A percentile compares a stretch with the other conserved stretches of the same genome.
These are phyloP conservation scores for Mallotus nudiflorus DNA, from an alignment of 345 rosid species.

Conservation along the genomic window DNA sequence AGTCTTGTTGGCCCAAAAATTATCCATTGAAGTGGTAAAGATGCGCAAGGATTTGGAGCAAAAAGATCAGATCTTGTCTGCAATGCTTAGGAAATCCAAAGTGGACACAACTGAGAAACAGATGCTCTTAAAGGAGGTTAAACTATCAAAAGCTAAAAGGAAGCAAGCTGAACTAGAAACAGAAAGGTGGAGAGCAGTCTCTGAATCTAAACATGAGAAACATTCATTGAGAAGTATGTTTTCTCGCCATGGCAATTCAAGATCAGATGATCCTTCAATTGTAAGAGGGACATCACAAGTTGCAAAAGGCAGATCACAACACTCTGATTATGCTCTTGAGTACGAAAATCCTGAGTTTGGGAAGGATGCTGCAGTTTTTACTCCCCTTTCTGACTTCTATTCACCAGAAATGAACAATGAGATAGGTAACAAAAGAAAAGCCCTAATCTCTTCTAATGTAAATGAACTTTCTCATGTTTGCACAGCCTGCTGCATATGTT, in stretches of 20 bases:
- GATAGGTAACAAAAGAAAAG: slow-evolving; percentile 38
- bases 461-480: not conserved
- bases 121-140: slow-evolving; percentile 61
- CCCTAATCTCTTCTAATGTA: slow-evolving; percentile 1
- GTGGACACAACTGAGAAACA: slow-evolving; percentile 70
- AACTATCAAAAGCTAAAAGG: slow-evolving; percentile 53
- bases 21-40: slow-evolving; percentile 63
- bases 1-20: slow-evolving; percentile 41
- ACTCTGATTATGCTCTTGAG: slow-evolving; percentile 33
- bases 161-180: slow-evolving; percentile 75
- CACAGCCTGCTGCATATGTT: not conserved
- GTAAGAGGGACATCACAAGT: slow-evolving; percentile 36
- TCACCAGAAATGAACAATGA: slow-evolving; percentile 42
- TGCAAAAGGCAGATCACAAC: slow-evolving; percentile 38
- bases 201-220: slow-evolving; percentile 60
- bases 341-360: slow-evolving; percentile 38
- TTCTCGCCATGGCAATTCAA: slow-evolving; percentile 44
- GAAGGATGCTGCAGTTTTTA: slow-evolving; percentile 35
- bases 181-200: slow-evolving; percentile 54
- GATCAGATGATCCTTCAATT: slow-evolving; percentile 37
- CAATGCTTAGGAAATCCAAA: slow-evolving; percentile 76
- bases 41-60: slow-evolving; percentile 70
- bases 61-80: slow-evolving; percentile 76
- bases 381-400: slow-evolving; percentile 42
- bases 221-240: slow-evolving; percentile 78